Conservation (phyloP, 73 alveolate species). For the Paraurostyla sp. region DNA sequence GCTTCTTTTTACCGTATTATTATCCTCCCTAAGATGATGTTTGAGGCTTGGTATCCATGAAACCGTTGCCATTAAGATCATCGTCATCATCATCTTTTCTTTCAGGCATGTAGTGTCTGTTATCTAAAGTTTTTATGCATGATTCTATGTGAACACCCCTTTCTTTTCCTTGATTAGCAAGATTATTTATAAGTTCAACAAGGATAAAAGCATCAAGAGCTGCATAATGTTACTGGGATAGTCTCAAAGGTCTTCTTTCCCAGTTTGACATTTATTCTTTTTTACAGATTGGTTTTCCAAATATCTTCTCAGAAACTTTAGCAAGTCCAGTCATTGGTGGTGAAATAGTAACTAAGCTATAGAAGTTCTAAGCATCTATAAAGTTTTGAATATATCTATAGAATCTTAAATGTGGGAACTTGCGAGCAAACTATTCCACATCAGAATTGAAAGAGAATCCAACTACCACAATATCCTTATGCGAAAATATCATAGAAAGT, state of each 20-base stretch:
- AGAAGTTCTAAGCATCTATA: constrained; percentile 73
- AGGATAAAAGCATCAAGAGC: constrained; percentile 91
- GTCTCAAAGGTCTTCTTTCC: constrained; percentile 91
- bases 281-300: constrained; percentile 83
- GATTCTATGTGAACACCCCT: not conserved
- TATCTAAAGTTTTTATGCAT: constrained; percentile 13
- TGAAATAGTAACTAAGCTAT: constrained; percentile 64
- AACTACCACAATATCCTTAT: constrained; percentile 67
- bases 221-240: constrained; percentile 89
- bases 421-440: constrained; percentile 65
- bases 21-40: not conserved
- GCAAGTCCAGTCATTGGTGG: constrained; percentile 81
- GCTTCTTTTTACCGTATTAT: not conserved
- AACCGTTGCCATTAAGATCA: not conserved
- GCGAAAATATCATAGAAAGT: constrained; percentile 70
- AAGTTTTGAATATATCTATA: constrained; percentile 53
- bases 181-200: constrained; percentile 19
- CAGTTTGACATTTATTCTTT: constrained; percentile 92
- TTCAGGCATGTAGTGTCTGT: constrained; percentile 14
- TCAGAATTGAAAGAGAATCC: constrained; percentile 84
- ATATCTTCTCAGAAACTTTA: constrained; percentile 73
- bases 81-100: constrained; percentile 10
- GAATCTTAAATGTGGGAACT: constrained; percentile 70
- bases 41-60: not conserved
- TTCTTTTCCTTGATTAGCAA: constrained; percentile 39